Conservation (phyloP, 192 early-diverging fungal species). For the Rhizophagus sp. region DNA sequence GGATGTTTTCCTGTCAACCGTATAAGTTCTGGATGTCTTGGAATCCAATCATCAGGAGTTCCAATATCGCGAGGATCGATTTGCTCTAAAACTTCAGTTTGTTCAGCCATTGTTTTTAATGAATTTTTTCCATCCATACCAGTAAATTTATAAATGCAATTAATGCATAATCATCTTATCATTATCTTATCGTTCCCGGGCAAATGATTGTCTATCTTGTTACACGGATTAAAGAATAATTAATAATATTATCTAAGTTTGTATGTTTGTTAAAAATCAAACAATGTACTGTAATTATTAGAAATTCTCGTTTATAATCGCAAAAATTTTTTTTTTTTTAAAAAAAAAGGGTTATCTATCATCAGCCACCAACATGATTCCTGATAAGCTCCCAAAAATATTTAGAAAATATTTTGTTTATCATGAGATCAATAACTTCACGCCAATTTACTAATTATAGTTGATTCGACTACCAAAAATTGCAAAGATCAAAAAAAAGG, state of each 20-base stretch:
- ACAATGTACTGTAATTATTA: too few relatives aligned
- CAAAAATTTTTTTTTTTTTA: background rate
- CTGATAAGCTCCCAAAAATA: too few relatives aligned
- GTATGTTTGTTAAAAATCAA: too few relatives aligned
- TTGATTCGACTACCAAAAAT: too few relatives aligned
- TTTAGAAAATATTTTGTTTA: too few relatives aligned
- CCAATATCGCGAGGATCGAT: slow-evolving; percentile 40
- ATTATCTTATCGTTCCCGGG: background rate
- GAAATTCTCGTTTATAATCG: too few relatives aligned
- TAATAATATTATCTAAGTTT: too few relatives aligned
- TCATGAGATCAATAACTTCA: too few relatives aligned
- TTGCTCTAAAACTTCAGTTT: background rate
- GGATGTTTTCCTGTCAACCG: slow-evolving; percentile 60
- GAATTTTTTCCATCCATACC: too few relatives aligned
- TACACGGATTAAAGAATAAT: background rate
- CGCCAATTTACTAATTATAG: too few relatives aligned
- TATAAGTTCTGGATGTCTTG: slow-evolving; percentile 49
- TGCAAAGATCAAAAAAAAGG: too few relatives aligned
- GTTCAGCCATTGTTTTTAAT: background rate
- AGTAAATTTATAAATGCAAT: background rate
- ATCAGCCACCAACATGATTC: too few relatives aligned
- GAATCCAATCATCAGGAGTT: slow-evolving; percentile 53
- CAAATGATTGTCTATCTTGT: background rate
- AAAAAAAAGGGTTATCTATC: background rate
- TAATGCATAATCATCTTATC: background rate